A percentile compares a stretch with the other conserved stretches of the same genome.
These are phyloP conservation scores for Penicillium psychrosexuale DNA, from an alignment of 2,329 filamentous ascomycete genomes.

Conservation along the genomic window DNA sequence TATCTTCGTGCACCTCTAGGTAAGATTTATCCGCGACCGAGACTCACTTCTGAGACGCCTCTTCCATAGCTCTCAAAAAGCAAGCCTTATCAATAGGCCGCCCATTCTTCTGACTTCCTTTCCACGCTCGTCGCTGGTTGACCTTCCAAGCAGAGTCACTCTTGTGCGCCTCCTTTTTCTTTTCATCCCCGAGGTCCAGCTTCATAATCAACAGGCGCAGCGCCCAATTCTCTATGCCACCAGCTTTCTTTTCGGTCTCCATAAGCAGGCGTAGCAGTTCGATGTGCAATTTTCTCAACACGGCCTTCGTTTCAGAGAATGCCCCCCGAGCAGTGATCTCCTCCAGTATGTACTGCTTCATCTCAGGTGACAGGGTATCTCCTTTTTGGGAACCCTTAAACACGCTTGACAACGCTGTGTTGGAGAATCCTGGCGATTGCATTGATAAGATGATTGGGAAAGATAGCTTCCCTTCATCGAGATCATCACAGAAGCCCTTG, in stretches of 20 bases:
- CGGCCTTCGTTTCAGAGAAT: background rate
- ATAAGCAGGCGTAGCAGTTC: background rate
- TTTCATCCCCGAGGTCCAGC: background rate
- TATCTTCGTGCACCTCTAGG: background rate
- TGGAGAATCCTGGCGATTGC: background rate
- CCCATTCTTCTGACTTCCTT: background rate
- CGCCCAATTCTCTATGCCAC: background rate
- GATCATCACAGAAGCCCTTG: background rate
- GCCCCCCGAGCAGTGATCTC: background rate
- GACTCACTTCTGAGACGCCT: background rate
- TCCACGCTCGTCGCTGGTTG: background rate
- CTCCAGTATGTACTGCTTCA: background rate
- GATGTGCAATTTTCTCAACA: background rate
- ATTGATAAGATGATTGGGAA: background rate
- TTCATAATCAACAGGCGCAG: background rate
- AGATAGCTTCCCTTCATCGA: background rate
- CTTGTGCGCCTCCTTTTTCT: background rate
- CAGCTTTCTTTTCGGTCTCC: background rate
- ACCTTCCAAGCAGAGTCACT: background rate
- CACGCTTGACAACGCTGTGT: background rate
- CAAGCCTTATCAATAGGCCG: background rate
- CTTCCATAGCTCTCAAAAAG: background rate
- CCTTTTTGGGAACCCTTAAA: background rate
- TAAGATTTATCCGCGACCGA: background rate
- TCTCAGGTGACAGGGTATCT: background rate